Base-by-base conservation (phyloP, 352 stramenopile genomes). In the Aphanomyces cochlioides region DNA sequence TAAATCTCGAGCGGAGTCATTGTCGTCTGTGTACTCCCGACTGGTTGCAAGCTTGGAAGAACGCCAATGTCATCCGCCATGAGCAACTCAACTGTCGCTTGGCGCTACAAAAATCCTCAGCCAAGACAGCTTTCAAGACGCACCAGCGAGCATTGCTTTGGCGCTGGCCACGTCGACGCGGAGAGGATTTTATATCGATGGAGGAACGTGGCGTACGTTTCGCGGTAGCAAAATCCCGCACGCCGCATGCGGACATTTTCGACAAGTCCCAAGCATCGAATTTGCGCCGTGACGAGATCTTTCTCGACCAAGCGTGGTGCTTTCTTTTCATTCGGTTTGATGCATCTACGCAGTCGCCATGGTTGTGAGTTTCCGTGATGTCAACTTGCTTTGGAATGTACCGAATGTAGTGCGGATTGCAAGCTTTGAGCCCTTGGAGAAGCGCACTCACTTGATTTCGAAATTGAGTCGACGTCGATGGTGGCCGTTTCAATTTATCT, bases 401-500 rank as follows among this genome's bases (percentile, higher is more conserved):
- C 56, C 65, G 65, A 17, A 71, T 45, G 56, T 71, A 71, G 19
- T 71, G 65, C 17, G 65, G 65, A 41, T 71, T 65, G 65, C 65
- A 71, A 12, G 15, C 28, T 17, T 66, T 5, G 37, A 71, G 40
- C 12, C 61, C 65, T 19, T n/a, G 10, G 40, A 71, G 17, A n/a
- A 71, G 40, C 41, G 45, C 36, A 47, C 53, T 67, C 13, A 73
- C 45, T 64, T 67, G 56, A 36, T n/a, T 56, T 34, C 68, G 68
- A 56, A 73, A 73, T 36, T 67, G 87, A 74, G 90, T 79, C 73
- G 84, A 94, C 13, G 81, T 96, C 68, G 84, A 93, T 47, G 89
- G 87, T 47, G 84, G 82, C 7, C 87, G 88, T 77, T 94, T 91
- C 37, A 90, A 84, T 77, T 90, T 92, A 56, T 92, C 82, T 69